Evolutionary conservation across 2,329 filamentous ascomycete species (phyloP).

Genomic region (Xylariaceae sp.): DNA sequence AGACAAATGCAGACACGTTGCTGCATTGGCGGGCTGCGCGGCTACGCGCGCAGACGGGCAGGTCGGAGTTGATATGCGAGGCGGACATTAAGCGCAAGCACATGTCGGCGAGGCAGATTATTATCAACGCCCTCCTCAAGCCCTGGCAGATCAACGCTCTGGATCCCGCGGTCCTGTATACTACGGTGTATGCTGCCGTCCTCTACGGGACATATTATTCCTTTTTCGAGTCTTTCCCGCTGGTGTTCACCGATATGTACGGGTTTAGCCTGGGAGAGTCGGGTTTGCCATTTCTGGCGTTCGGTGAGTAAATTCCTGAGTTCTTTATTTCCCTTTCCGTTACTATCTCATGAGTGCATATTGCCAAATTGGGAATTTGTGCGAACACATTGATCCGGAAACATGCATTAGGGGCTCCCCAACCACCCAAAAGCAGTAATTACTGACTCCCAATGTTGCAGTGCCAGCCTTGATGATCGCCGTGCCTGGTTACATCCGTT

Average conservation of each 20-base stretch:
- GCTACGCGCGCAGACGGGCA: conserved; percentile 14
- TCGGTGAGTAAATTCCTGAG: no score
- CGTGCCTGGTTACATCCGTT: conserved; percentile 39
- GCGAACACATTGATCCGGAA: no score
- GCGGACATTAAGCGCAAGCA: conserved; percentile 29
- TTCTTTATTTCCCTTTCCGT: no score
- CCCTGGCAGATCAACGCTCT: conserved; percentile 38
- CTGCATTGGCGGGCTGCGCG: conserved; percentile 21
- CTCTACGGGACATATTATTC: conserved; percentile 48
- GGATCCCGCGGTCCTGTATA: conserved; percentile 40
- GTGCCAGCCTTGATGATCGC: conserved; percentile 43
- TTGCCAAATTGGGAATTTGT: no score
- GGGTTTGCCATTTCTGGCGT: conserved; percentile 47
- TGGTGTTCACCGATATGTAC: conserved; percentile 49
- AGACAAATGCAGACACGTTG: conserved; percentile 37
- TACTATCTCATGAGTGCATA: no score
- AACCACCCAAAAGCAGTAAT: no score
- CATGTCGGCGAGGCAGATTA: conserved; percentile 20
- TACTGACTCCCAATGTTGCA: no score
- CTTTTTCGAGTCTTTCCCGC: conserved; percentile 52
- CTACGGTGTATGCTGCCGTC: conserved; percentile 45
- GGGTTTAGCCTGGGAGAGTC: conserved; percentile 46
- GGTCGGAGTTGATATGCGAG: conserved; percentile 18
- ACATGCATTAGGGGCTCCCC: no score
- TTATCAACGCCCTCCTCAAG: conserved; percentile 28